Percentiles rank a stretch among this genome's conserved stretches.
phyloP scores from a whole-genome alignment of 345 rosid species.

The Lepidium sativum region DNA sequence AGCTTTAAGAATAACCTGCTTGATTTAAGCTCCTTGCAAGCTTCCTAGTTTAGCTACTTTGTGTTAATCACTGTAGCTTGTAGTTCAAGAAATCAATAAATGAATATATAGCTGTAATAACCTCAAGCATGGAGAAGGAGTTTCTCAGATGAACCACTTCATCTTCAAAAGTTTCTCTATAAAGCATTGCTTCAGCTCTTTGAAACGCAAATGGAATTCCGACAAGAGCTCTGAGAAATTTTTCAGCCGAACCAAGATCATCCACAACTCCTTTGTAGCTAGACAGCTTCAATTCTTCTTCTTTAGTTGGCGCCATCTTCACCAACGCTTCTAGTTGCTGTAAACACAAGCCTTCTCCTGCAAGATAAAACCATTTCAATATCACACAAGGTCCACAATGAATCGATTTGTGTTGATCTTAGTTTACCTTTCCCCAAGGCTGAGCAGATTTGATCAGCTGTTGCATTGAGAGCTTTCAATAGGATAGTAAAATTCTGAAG shows the following conservation, averaged over 20 bases:
- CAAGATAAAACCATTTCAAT: background rate
- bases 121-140: slow-evolving; percentile 79
- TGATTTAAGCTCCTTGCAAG: slow-evolving; percentile 93
- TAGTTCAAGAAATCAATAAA: background rate
- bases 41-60: slow-evolving; percentile 45
- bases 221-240: slow-evolving; percentile 50
- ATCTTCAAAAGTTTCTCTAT: slow-evolving; percentile 78
- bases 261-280: slow-evolving; percentile 61
- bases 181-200: slow-evolving; percentile 88
- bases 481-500: slow-evolving; percentile 90
- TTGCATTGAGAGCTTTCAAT: slow-evolving; percentile 66
- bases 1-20: slow-evolving; percentile 83
- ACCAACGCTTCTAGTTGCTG: slow-evolving; percentile 88
- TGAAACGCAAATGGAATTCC: slow-evolving; percentile 60
- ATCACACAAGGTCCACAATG: background rate
- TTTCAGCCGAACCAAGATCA: slow-evolving; percentile 87
- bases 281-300: slow-evolving; percentile 69
- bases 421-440: slow-evolving; percentile 68
- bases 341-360: slow-evolving; percentile 66
- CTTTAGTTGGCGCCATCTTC: slow-evolving; percentile 87
- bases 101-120: background rate
- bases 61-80: slow-evolving; percentile 17
- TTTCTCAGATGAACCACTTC: slow-evolving; percentile 80
- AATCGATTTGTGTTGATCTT: background rate
- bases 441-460: slow-evolving; percentile 66